phyloP scores from a whole-genome alignment of 176 grass and related monocot species.

The Olyra latifolia region DNA sequence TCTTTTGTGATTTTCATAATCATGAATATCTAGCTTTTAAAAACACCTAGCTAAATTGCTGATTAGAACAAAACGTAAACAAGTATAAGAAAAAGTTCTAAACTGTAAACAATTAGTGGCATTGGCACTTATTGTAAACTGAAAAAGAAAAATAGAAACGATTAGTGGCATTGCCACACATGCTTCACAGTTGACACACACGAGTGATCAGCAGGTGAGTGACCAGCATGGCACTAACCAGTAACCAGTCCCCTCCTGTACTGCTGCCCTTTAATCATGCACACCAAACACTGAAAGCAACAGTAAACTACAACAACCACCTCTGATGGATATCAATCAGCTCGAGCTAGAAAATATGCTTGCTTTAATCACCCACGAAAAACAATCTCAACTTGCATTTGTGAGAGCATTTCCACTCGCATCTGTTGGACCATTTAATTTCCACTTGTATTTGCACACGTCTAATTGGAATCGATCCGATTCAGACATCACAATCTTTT shows the following conservation, averaged over 20 bases:
- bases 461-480: conserved; percentile 22
- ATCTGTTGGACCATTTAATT: conserved; percentile 5
- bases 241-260: neutral
- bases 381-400: neutral
- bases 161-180: too few species aligned
- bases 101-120: too few species aligned
- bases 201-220: too few species aligned
- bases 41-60: too few species aligned
- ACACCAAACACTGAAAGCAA: neutral
- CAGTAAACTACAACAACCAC: neutral
- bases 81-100: too few species aligned
- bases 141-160: too few species aligned
- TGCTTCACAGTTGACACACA: too few species aligned
- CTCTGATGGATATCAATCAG: neutral
- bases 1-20: too few species aligned
- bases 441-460: neutral
- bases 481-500: neutral
- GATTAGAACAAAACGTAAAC: too few species aligned
- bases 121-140: too few species aligned
- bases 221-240: neutral
- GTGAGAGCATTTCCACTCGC: conserved; percentile 5
- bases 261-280: neutral
- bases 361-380: neutral
- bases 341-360: conserved; percentile 8
- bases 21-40: too few species aligned